Percentiles rank a stretch among this genome's conserved stretches.
phyloP scores from a whole-genome alignment of 1,284 basidiomycete genomes.

The Caloboletus firmus region DNA sequence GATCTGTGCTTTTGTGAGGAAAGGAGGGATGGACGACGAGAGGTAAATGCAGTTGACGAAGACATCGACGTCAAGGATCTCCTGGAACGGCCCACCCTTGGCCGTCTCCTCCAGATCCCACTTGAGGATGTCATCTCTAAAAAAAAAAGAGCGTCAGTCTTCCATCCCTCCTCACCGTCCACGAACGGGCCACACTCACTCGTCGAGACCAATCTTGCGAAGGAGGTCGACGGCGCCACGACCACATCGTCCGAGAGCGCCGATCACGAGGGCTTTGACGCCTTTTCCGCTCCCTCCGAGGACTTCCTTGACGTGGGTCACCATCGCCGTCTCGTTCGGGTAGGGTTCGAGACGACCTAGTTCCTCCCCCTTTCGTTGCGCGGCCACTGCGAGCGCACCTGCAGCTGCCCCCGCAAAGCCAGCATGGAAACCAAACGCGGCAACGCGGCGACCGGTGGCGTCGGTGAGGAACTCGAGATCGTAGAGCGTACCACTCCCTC shows the following conservation, averaged over 20 bases:
- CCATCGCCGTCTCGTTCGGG: constrained; percentile 80
- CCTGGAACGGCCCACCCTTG: constrained; percentile 95
- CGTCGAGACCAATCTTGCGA: constrained; percentile 88
- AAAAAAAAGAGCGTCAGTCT: constrained; percentile 1
- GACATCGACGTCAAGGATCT: constrained; percentile 96
- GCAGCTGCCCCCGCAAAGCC: constrained; percentile 98
- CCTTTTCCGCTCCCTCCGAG: constrained; percentile 75
- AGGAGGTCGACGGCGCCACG: constrained; percentile 96
- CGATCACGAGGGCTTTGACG: constrained; percentile 91
- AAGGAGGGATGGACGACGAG: constrained; percentile 84
- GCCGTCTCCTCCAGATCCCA: constrained; percentile 98
- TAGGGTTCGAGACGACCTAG: constrained; percentile 79
- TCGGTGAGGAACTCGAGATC: constrained; percentile 98
- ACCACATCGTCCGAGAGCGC: constrained; percentile 94
- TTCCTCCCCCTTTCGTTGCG: constrained; percentile 59
- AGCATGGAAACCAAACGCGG: constrained; percentile 99
- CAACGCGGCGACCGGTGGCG: constrained; percentile 82
- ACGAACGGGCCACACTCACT: constrained; percentile 52
- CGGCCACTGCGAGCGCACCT: constrained; percentile 82
- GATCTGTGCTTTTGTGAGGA: constrained; percentile 80
- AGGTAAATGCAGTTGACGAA: constrained; percentile 99
- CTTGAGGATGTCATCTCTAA: constrained; percentile 90
- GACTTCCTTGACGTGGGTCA: constrained; percentile 64
- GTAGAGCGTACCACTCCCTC: constrained; percentile 88
- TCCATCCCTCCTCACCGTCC: neutral